These are phyloP conservation scores for Yarrowia deformans DNA, from an alignment of 805 yeast species.

Conservation along the genomic window DNA sequence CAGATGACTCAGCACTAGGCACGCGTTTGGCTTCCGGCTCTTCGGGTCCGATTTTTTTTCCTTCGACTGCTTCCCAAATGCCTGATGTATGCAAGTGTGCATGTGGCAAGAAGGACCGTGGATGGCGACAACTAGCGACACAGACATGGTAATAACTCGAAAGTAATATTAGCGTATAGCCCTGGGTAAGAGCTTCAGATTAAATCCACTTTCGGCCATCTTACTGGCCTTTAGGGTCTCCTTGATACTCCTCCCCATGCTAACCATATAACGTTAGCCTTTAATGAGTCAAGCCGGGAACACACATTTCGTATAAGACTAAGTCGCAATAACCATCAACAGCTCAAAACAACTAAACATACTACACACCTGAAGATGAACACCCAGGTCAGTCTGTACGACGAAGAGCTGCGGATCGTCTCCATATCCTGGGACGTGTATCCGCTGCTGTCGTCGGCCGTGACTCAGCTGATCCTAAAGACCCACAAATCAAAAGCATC, in stretches of 20 bases:
- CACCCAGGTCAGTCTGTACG: constrained; percentile 46
- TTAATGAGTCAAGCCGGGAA: constrained; percentile 37
- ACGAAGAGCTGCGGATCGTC: constrained; percentile 54
- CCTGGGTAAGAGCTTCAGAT: neutral
- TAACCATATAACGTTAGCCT: constrained; percentile 25
- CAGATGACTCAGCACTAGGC: constrained; percentile 1
- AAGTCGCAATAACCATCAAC: neutral
- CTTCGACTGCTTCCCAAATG: constrained; percentile 19
- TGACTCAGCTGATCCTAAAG: constrained; percentile 54
- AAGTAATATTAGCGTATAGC: neutral
- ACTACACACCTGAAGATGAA: constrained; percentile 42
- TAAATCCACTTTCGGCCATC: neutral
- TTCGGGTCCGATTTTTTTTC: constrained; percentile 19
- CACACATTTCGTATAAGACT: constrained; percentile 6
- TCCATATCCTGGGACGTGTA: constrained; percentile 61
- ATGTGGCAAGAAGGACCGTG: neutral
- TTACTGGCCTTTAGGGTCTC: neutral
- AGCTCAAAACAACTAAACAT: neutral
- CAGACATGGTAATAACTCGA: no score
- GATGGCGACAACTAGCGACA: neutral
- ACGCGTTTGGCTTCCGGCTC: neutral
- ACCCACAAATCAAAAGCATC: constrained; percentile 39
- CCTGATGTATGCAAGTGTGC: constrained; percentile 32
- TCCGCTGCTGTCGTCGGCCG: constrained; percentile 62
- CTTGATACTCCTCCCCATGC: neutral